Conservation (phyloP, 108 stramenopile species). For the Cyclotella baltica region DNA sequence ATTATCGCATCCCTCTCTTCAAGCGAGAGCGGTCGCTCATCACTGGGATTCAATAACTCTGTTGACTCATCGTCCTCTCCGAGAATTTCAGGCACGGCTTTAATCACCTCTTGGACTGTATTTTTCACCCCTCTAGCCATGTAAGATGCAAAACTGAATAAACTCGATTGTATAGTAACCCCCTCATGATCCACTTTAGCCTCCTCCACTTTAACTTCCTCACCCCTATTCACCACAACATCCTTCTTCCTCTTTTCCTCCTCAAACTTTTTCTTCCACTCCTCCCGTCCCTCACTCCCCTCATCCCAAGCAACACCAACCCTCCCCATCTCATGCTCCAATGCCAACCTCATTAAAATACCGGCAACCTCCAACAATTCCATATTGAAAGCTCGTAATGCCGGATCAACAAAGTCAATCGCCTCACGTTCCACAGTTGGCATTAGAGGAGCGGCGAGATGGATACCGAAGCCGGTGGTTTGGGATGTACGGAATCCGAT, state of each 20-base stretch:
- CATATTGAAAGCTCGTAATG: constrained; percentile 71
- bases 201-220: constrained; percentile 19
- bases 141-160: constrained; percentile 77
- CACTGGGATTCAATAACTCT: constrained; percentile 70
- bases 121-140: constrained; percentile 82
- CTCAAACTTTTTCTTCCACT: constrained; percentile 35
- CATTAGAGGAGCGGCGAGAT: constrained; percentile 79
- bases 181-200: constrained; percentile 12
- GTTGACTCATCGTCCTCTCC: constrained; percentile 63
- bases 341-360: constrained; percentile 62
- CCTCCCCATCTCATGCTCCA: constrained; percentile 71
- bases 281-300: constrained; percentile 45
- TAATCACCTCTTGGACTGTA: constrained; percentile 64
- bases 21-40: constrained; percentile 67
- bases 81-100: constrained; percentile 36
- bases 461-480: constrained; percentile 82
- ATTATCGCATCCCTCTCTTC: constrained; percentile 77
- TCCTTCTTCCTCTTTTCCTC: constrained; percentile 25
- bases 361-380: constrained; percentile 76
- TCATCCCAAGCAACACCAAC: constrained; percentile 59
- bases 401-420: constrained; percentile 81
- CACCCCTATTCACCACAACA: neutral
- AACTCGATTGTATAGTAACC: constrained; percentile 41
- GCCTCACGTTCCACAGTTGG: constrained; percentile 88
- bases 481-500: constrained; percentile 87